Evolutionary conservation across 805 yeast genomes (phyloP), one percentile per base, ranked within the genome.

Genomic region (Kluyveromyces lactis): DNA sequence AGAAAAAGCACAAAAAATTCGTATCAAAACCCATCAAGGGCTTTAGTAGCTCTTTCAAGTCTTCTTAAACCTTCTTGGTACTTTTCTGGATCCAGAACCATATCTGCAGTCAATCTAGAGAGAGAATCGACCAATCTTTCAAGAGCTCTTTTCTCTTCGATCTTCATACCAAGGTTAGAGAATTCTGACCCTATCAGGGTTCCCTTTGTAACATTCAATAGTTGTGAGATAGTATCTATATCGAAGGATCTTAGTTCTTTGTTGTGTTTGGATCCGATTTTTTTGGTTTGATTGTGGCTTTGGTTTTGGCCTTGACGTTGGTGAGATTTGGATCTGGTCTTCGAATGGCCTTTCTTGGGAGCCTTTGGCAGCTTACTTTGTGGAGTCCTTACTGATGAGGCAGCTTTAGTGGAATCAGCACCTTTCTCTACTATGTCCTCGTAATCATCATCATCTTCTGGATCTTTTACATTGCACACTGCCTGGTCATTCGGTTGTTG

Each of bases 71-170:
- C 95, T 44, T 86, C 86, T 12, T 78, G 79, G 42, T 82, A 80
- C 52, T 92, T 75, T 21, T 75, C 76, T 21, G 86, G 86, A 58
- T 90, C 95, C 41, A 85, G 57, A 39, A 87, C 82, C 85, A 92
- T 86, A 54, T 87, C 96, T 39, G 89, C 86, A 2, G 95, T 86
- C 42, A 92, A 71, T 50, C 92, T 71, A 29, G 92, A 80, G 34
- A 90, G 67, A 2, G 94, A 79, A 52, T 87, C 95, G 3, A 90
- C 83, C 36, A 90, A 77, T 59, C 86, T 79, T 53, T 90, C 97
- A 31, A 90, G 67, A 30, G 89, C 68, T 50, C 76, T 80, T 48
- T 83, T 81, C 53, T 87, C 95, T 43, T 80, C 81, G 0, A 71
- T 63, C 8, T 90, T 87, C 47, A 87, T 68, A 28, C 81, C 83